Evolutionary conservation across 2,329 filamentous ascomycete species (phyloP), one percentile per base, ranked within the genome.

Genomic region (Cryphonectria japonica): DNA sequence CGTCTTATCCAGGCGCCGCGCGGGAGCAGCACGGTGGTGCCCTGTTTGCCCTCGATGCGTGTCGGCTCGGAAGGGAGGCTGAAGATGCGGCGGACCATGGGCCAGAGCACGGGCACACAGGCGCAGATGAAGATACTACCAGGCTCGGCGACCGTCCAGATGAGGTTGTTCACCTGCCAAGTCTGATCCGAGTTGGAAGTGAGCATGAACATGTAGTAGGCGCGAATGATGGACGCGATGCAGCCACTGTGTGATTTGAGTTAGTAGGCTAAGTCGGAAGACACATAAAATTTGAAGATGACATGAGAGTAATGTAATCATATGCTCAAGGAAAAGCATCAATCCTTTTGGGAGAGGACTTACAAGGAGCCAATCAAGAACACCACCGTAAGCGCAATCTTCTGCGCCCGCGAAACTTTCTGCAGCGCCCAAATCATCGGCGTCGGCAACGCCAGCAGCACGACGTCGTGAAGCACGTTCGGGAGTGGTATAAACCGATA

Each of bases 201-300:
- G n/a, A 68, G 66, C 66, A 50, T 41, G 41, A 68, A 62, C 54
- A 68, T 61, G 57, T 68, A 68, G 66, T 68, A 68, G 14, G 66
- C 57, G 39, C 66, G 66, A 41, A 68, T 62, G 57, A 62, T 62
- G n/a, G 66, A 68, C 22, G 66, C 66, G 19, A 68, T 50, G 37
- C 57, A 68, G 54, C 66, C 66, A 29, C 66, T 68, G 54, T 16
- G 65, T 39, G 8, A 13, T 11, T 29, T 22, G 2, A 3, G 3
- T 34, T 3, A 19, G n/a, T 29, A 26, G 29, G 16, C 41, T 16
- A 6, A 32, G 43, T 19, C 9, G 14, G 14, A 37, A 37, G 3
- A 19, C 39, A 32, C 29, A 32, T 34, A 34, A 34, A 34, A 6
- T 4, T 3, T 34, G 34, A 34, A 34, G 6, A 34, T 34, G 34